Percentiles rank a stretch among this genome's conserved stretches.
These are phyloP conservation scores for Penicillium chermesinum DNA, from an alignment of 495 filamentous ascomycete species.

Conservation along the genomic window DNA sequence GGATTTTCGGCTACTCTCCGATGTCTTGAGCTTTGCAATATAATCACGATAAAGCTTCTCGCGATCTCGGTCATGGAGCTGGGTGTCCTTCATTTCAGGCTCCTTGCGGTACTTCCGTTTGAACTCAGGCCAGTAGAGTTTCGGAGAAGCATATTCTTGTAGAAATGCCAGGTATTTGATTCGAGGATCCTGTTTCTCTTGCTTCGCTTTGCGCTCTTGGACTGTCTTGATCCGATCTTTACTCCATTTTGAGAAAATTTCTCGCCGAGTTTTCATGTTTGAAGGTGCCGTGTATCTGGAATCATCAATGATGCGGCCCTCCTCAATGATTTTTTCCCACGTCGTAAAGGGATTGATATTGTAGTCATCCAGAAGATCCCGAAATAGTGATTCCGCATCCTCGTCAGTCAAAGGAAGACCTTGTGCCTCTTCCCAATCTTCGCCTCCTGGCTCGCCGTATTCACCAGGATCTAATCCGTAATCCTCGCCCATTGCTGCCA, in stretches of 20 bases:
- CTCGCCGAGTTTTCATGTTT: constrained; percentile 75
- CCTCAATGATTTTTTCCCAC: constrained; percentile 82
- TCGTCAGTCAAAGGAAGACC: constrained; percentile 60
- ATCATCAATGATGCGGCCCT: constrained; percentile 80
- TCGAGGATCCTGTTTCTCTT: constrained; percentile 78
- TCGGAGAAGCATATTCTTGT: constrained; percentile 73
- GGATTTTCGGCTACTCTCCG: constrained; percentile 67
- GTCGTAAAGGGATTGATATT: constrained; percentile 81
- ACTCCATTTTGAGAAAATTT: constrained; percentile 78
- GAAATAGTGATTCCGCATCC: constrained; percentile 70
- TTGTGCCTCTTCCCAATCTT: constrained; percentile 67
- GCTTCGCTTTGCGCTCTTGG: constrained; percentile 64
- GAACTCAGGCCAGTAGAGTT: constrained; percentile 96
- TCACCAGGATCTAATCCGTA: constrained; percentile 68
- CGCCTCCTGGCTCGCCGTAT: constrained; percentile 60
- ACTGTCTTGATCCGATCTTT: constrained; percentile 64
- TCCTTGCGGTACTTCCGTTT: constrained; percentile 84
- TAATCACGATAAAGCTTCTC: constrained; percentile 91
- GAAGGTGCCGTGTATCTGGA: constrained; percentile 74
- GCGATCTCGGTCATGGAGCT: constrained; percentile 76
- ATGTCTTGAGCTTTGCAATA: constrained; percentile 70
- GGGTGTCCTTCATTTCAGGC: constrained; percentile 68
- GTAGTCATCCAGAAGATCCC: constrained; percentile 78
- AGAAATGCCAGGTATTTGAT: constrained; percentile 83
- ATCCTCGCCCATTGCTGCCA: constrained; percentile 78